Evolutionary conservation across 371 early-diverging fungal species (phyloP).

Genomic region (Haplosporangium sp.): DNA sequence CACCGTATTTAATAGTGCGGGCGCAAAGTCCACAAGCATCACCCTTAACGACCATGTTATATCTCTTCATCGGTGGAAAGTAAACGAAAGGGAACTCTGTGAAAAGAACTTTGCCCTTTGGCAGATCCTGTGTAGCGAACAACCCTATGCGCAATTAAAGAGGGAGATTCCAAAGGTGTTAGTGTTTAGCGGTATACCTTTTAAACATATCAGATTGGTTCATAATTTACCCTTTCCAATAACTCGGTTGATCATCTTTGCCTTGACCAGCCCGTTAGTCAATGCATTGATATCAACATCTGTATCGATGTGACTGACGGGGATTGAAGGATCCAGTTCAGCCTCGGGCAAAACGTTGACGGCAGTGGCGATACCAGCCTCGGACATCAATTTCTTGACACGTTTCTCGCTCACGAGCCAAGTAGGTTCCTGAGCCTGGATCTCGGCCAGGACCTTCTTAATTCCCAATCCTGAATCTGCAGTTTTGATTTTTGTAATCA

Average conservation of each 20-base stretch:
- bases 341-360: slow-evolving; percentile 57
- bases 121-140: slow-evolving; percentile 69
- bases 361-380: slow-evolving; percentile 60
- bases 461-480: slow-evolving; percentile 67
- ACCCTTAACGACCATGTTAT: slow-evolving; percentile 58
- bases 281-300: slow-evolving; percentile 61
- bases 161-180: not conserved
- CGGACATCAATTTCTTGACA: slow-evolving; percentile 71
- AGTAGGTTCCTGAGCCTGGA: slow-evolving; percentile 59
- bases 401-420: slow-evolving; percentile 78
- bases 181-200: not conserved
- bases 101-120: slow-evolving; percentile 64
- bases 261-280: slow-evolving; percentile 54
- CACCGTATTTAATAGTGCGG: slow-evolving; percentile 57
- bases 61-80: slow-evolving; percentile 73
- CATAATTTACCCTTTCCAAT: slow-evolving; percentile 63
- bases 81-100: slow-evolving; percentile 72
- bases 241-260: slow-evolving; percentile 67
- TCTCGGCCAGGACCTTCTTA: slow-evolving; percentile 62
- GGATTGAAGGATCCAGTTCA: slow-evolving; percentile 68
- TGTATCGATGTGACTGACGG: slow-evolving; percentile 71
- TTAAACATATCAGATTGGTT: no score
- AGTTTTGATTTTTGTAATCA: slow-evolving; percentile 63
- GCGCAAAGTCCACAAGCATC: slow-evolving; percentile 72
- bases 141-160: slow-evolving; percentile 54